Percentiles rank a stretch among this genome's conserved stretches.
phyloP scores from a whole-genome alignment of 2,329 filamentous ascomycete genomes.

The Aspergillus phoenicis region DNA sequence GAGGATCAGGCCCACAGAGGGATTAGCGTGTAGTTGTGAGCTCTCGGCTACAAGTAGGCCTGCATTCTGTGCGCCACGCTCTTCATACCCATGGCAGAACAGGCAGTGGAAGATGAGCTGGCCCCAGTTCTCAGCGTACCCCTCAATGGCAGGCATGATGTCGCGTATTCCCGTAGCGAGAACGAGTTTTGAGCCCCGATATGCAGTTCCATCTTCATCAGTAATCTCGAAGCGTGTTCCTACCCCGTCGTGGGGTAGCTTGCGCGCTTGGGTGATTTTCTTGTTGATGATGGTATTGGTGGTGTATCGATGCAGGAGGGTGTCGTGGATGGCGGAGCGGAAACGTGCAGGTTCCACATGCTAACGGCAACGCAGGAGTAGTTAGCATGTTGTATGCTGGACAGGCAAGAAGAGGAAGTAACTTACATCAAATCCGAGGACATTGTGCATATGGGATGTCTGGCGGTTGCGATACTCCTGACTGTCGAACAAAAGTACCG shows the following conservation, averaged over 20 bases:
- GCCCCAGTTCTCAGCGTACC: slow-evolving; percentile 60
- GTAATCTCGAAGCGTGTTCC: slow-evolving; percentile 36
- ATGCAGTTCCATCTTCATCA: slow-evolving; percentile 49
- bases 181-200: slow-evolving; percentile 56
- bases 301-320: slow-evolving; percentile 7
- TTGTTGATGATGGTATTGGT: slow-evolving; percentile 5
- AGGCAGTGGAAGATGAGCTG: slow-evolving; percentile 23
- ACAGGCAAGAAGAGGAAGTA: background rate
- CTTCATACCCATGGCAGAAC: slow-evolving; percentile 19
- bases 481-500: slow-evolving; percentile 58
- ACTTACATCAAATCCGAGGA: slow-evolving; percentile 42
- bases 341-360: slow-evolving; percentile 7
- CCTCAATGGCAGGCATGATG: slow-evolving; percentile 53
- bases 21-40: slow-evolving; percentile 24
- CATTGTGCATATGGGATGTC: slow-evolving; percentile 60
- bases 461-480: slow-evolving; percentile 56
- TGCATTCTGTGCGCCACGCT: slow-evolving; percentile 9
- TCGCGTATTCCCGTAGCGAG: slow-evolving; percentile 60
- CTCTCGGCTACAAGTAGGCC: slow-evolving; percentile 37
- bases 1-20: background rate
- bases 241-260: slow-evolving; percentile 23
- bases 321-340: background rate
- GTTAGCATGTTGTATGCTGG: too few relatives aligned
- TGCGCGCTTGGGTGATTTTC: background rate
- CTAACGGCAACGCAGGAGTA: slow-evolving; percentile 28